Evolutionary conservation across 1,139 yeast species (phyloP).

Genomic region (Casaregolazyma suthepensis): DNA sequence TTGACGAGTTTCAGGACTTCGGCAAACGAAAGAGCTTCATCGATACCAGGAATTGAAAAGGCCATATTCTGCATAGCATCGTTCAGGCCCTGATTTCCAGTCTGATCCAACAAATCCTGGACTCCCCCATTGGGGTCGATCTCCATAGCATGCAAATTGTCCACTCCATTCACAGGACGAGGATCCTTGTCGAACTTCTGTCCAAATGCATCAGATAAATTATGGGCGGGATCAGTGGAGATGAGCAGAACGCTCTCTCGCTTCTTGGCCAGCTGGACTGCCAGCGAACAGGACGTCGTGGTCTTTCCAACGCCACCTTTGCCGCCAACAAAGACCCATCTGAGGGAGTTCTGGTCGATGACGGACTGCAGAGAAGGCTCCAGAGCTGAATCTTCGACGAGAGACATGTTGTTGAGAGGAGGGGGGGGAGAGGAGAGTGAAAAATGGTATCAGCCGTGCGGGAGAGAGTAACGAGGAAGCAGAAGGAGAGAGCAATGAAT

Average conservation of each 20-base stretch:
- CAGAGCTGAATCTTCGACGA: slow-evolving; percentile 19
- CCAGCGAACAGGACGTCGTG: slow-evolving; percentile 91
- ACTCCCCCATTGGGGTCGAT: slow-evolving; percentile 94
- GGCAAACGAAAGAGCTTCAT: slow-evolving; percentile 95
- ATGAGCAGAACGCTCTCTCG: slow-evolving; percentile 76
- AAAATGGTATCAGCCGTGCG: not conserved
- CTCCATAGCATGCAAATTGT: slow-evolving; percentile 93
- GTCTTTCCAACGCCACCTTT: slow-evolving; percentile 99
- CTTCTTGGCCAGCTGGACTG: slow-evolving; percentile 82
- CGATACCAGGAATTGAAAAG: slow-evolving; percentile 94
- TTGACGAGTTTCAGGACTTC: slow-evolving; percentile 96
- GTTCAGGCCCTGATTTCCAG: slow-evolving; percentile 37
- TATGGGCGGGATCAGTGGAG: slow-evolving; percentile 98
- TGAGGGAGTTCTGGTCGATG: slow-evolving; percentile 48
- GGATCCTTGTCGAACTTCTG: slow-evolving; percentile 98
- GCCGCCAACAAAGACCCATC: slow-evolving; percentile 98
- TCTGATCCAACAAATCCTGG: slow-evolving; percentile 74
- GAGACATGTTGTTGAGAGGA: slow-evolving; percentile 12
- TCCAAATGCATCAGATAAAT: slow-evolving; percentile 94
- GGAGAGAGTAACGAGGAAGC: not conserved
- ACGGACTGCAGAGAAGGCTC: slow-evolving; percentile 39
- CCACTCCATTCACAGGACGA: slow-evolving; percentile 80
- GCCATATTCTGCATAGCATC: slow-evolving; percentile 87
- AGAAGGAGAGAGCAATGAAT: not conserved
- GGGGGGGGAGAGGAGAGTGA: not conserved